Evolutionary conservation across 2,329 filamentous ascomycete genomes (phyloP).

Genomic region (Penicillium hordei): DNA sequence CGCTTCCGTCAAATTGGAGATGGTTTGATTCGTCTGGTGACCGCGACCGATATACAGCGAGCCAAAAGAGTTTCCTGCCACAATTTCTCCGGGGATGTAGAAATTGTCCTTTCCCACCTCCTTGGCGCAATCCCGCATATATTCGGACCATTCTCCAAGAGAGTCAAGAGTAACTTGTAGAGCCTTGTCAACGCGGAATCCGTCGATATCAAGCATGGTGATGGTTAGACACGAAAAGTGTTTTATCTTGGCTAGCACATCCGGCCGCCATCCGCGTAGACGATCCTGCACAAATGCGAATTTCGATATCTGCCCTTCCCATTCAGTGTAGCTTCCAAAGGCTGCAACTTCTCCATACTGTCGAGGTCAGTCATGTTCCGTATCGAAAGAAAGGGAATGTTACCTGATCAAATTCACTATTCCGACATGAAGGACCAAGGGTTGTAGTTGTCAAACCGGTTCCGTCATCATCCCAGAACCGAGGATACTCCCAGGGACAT

Average conservation of each 20-base stretch:
- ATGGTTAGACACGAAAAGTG: slow-evolving; percentile 66
- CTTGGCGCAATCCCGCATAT: slow-evolving; percentile 56
- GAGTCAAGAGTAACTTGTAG: slow-evolving; percentile 63
- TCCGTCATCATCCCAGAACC: slow-evolving; percentile 59
- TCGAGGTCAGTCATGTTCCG: background rate
- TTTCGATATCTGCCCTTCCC: slow-evolving; percentile 63
- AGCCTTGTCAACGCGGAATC: slow-evolving; percentile 66
- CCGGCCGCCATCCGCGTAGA: slow-evolving; percentile 62
- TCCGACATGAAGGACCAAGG: slow-evolving; percentile 52
- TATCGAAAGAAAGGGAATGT: background rate
- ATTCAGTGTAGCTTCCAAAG: slow-evolving; percentile 63
- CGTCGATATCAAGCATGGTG: slow-evolving; percentile 61
- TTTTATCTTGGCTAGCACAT: slow-evolving; percentile 57
- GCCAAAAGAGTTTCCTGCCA: slow-evolving; percentile 61
- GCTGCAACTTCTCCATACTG: slow-evolving; percentile 63
- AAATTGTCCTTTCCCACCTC: slow-evolving; percentile 63
- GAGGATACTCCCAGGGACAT: slow-evolving; percentile 59
- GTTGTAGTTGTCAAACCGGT: slow-evolving; percentile 52
- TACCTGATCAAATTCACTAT: slow-evolving; percentile 62
- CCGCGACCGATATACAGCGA: slow-evolving; percentile 63
- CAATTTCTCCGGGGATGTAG: slow-evolving; percentile 64
- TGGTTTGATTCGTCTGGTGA: slow-evolving; percentile 53
- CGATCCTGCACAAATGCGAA: slow-evolving; percentile 68
- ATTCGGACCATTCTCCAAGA: slow-evolving; percentile 57
- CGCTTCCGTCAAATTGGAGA: slow-evolving; percentile 50